Percentiles rank a stretch among this genome's conserved stretches.
Evolutionary conservation across 805 yeast genomes (phyloP).

Genomic region (Saitoella complicata): DNA sequence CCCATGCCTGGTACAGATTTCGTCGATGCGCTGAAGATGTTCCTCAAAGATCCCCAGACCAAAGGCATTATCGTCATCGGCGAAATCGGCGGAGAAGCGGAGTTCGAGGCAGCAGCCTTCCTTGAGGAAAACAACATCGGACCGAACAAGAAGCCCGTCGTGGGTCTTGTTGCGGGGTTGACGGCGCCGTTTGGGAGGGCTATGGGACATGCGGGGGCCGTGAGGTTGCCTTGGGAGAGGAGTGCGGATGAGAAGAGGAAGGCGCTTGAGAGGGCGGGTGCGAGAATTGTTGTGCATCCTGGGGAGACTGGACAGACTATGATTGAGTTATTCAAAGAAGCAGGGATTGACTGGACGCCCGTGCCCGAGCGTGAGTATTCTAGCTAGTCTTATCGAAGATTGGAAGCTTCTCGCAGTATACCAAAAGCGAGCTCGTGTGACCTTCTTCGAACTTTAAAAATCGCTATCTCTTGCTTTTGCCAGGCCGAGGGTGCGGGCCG

Average conservation of each 20-base stretch:
- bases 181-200: constrained; percentile 99
- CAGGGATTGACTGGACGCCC: too few species aligned
- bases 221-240: constrained; percentile 97
- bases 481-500: too few species aligned
- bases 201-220: constrained; percentile 99
- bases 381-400: too few species aligned
- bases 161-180: constrained; percentile 95
- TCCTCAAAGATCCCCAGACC: constrained; percentile 76
- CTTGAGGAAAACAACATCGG: constrained; percentile 77
- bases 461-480: too few species aligned
- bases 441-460: too few species aligned
- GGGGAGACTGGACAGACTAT: too few species aligned
- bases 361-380: too few species aligned
- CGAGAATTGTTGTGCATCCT: too few species aligned
- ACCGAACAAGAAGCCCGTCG: constrained; percentile 86
- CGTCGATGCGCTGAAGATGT: constrained; percentile 84
- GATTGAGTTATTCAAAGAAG: too few species aligned
- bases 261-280: constrained; percentile 84
- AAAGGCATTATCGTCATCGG: constrained; percentile 97
- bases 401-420: too few species aligned
- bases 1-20: constrained; percentile 99
- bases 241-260: constrained; percentile 93
- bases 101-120: constrained; percentile 96
- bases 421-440: too few species aligned
- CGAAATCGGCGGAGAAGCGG: constrained; percentile 98